Percentiles rank a stretch among this genome's conserved stretches.
phyloP scores from a whole-genome alignment of 352 stramenopile genomes.

The Phytophthora foliorum region DNA sequence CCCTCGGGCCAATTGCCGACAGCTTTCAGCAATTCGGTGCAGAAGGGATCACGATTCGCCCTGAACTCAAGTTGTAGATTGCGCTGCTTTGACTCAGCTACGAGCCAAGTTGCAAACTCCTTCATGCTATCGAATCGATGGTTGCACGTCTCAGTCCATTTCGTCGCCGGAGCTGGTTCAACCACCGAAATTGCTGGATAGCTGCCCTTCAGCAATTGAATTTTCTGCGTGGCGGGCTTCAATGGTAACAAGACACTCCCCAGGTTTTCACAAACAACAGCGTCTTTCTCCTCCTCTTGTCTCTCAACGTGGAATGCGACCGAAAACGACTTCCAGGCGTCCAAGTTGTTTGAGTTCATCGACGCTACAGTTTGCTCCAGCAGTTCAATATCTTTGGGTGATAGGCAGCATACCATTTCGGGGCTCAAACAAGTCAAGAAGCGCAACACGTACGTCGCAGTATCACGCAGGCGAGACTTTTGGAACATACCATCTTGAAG shows the following conservation, averaged over 20 bases:
- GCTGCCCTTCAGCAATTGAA: slow-evolving; percentile 47
- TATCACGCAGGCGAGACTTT: slow-evolving; percentile 55
- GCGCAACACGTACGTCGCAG: slow-evolving; percentile 76
- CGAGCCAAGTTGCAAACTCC: slow-evolving; percentile 41
- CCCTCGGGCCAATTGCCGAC: slow-evolving; percentile 28
- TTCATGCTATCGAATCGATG: slow-evolving; percentile 22
- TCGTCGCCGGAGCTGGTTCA: slow-evolving; percentile 41
- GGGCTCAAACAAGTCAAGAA: slow-evolving; percentile 66
- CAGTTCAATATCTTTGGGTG: slow-evolving; percentile 37
- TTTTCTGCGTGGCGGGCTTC: not conserved
- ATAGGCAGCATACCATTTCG: slow-evolving; percentile 65
- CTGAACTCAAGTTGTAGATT: slow-evolving; percentile 31
- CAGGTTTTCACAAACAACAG: slow-evolving; percentile 30
- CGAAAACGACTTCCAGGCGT: slow-evolving; percentile 51
- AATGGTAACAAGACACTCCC: slow-evolving; percentile 6
- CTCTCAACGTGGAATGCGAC: slow-evolving; percentile 59
- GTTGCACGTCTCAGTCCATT: not conserved
- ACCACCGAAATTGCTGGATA: slow-evolving; percentile 42
- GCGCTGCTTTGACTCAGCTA: slow-evolving; percentile 16
- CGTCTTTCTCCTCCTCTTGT: slow-evolving; percentile 66
- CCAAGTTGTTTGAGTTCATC: slow-evolving; percentile 37
- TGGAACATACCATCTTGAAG: slow-evolving; percentile 57
- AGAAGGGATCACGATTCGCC: not conserved
- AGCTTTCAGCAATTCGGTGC: slow-evolving; percentile 27
- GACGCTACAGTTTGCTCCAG: slow-evolving; percentile 36